Evolutionary conservation across 2,329 filamentous ascomycete genomes (phyloP).

Genomic region (Diaporthe longicolla): DNA sequence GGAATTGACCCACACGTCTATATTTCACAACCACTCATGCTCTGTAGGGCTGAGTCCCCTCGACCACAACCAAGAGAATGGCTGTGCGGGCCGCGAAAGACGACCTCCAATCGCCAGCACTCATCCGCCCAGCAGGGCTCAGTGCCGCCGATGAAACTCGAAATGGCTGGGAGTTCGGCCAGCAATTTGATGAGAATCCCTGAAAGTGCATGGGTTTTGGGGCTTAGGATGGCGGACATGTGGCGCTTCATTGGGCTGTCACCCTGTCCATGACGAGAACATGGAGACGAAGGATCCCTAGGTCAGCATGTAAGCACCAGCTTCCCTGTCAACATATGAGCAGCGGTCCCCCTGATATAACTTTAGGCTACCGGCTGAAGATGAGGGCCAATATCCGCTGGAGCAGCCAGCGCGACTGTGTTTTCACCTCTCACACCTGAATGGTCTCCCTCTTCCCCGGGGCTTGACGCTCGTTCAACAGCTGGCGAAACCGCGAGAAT

Average conservation of each 20-base stretch:
- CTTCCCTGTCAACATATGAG: background rate
- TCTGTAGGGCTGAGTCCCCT: background rate
- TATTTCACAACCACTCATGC: no score
- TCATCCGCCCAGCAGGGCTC: background rate
- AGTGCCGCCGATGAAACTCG: background rate
- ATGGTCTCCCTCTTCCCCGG: background rate
- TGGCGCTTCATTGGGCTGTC: background rate
- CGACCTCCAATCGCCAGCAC: background rate
- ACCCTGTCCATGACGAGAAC: background rate
- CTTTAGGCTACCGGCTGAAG: conserved; percentile 4
- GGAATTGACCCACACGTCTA: no score
- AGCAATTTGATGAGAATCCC: background rate
- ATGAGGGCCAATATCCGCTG: no score
- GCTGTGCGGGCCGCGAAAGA: background rate
- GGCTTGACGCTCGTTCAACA: no score
- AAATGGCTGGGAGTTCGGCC: background rate
- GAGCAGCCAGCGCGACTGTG: background rate
- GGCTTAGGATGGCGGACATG: background rate
- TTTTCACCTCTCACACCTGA: no score
- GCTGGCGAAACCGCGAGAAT: background rate
- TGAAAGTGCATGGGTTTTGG: background rate
- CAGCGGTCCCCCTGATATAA: conserved; percentile 1
- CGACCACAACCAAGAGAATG: background rate
- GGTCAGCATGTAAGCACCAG: background rate
- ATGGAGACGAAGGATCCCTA: conserved; percentile 4